phyloP scores from a whole-genome alignment of 2,329 filamentous ascomycete genomes.

The Plectosphaerella cucumerina region DNA sequence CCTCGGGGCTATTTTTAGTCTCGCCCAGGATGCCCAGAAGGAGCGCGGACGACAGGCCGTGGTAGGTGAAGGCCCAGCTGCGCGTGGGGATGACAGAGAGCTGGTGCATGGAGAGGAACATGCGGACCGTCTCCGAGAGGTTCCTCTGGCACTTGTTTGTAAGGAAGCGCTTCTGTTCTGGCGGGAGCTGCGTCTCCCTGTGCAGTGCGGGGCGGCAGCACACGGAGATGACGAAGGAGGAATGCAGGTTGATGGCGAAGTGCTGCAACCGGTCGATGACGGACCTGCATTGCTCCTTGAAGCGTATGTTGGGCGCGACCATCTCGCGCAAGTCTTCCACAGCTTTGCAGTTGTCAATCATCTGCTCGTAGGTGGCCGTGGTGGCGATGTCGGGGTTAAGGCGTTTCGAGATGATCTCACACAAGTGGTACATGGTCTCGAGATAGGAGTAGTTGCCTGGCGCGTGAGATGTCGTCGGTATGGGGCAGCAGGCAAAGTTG shows the following conservation, averaged over 20 bases:
- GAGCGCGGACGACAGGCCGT: constrained; percentile 61
- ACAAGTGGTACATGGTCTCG: constrained; percentile 21
- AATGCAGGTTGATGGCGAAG: constrained; percentile 61
- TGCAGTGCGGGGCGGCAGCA: constrained; percentile 60
- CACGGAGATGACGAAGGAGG: constrained; percentile 61
- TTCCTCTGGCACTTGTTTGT: constrained; percentile 58
- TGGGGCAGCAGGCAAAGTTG: constrained; percentile 51
- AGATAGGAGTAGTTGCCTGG: constrained; percentile 45
- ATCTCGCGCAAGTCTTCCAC: constrained; percentile 47
- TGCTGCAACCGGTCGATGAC: constrained; percentile 60
- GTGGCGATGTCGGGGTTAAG: constrained; percentile 26
- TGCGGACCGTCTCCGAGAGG: constrained; percentile 60
- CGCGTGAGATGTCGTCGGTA: constrained; percentile 39
- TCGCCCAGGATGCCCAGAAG: constrained; percentile 33
- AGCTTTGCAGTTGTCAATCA: constrained; percentile 53
- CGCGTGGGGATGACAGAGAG: constrained; percentile 62
- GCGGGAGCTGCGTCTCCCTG: constrained; percentile 44
- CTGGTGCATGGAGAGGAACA: constrained; percentile 67
- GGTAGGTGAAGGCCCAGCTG: constrained; percentile 66
- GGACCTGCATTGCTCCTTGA: constrained; percentile 60
- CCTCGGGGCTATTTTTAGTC: constrained; percentile 8
- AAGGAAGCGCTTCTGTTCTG: constrained; percentile 48
- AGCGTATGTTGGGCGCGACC: constrained; percentile 48
- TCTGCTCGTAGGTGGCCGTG: constrained; percentile 38
- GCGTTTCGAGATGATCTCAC: constrained; percentile 26